Base-by-base conservation (phyloP, 352 stramenopile species). In the Globisporangium canariense region DNA sequence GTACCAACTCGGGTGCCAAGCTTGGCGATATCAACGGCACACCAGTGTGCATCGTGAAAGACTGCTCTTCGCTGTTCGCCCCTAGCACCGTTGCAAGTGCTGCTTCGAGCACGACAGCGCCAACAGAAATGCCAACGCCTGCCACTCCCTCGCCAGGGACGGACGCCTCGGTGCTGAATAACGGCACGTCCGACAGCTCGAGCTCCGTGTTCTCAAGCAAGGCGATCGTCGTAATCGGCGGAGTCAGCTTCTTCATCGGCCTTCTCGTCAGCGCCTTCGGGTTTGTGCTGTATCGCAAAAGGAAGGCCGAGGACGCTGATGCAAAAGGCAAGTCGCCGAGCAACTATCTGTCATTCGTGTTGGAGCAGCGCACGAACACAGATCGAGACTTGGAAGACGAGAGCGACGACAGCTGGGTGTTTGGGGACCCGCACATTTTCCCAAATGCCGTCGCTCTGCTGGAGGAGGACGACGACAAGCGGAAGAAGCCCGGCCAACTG, bases 381-480 rank as follows among this genome's bases (percentile, higher is more conserved):
- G 64, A 75, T 30, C 47, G 28, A 25, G 73, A 76, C 22, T 67
- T 66, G 0, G 76, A 87, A 47, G 80, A 81, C 28, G 77, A 84
- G 46, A 74, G 65, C 30, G 70, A 74, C 16, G 75, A 65, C 41
- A 77, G 73, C 51, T 89, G 79, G 70, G 75, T 83, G 4, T 87
- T 87, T 62, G 77, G 77, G 13, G 88, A 69, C 32, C 71, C 76
- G 43, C 4, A 41, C 30, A 45, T 73, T 61, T 64, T 54, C 30
- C 62, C 60, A 16, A 79, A 86, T 28, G 70, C 70, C 0, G 83
- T 91, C 10, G 83, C 81, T 22, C 72, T 91, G 2, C 70, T 91
- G 5, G 83, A 90, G 62, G 77, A 86, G n/a, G 83, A 81, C 30
- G 62, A 68, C 20, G 62, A 64, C 38, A 80, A 75, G 40, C 68